Evolutionary conservation across 1,284 basidiomycete species (phyloP), one percentile per base, ranked within the genome.

Genomic region (Microbotryomycetes sp.): DNA sequence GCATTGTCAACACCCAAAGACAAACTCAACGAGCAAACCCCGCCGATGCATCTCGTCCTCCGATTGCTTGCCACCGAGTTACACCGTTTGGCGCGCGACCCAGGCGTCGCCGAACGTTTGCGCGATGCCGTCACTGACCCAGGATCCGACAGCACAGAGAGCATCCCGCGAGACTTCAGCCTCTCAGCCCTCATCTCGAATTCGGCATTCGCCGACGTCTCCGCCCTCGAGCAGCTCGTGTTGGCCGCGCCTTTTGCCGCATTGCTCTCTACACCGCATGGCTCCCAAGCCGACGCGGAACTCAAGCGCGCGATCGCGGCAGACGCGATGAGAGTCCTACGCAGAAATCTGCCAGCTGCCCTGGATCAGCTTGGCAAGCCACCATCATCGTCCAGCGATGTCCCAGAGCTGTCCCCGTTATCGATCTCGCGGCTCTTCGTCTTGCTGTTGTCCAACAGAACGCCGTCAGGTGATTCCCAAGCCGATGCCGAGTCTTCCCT

Each of bases 61-160:
- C 84, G 88, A 47, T 79, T 91, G 26, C 81, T 91, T 29, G 82
- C 87, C n/a, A 88, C 89, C 76, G 90, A 91, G 77, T 86, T 83
- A 3, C 87, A 89, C 72, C 83, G 88, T 58, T 83, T 91, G 54
- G 85, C 87, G 69, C 86, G 87, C 66, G 89, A 91, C 79, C 89
- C 89, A 63, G 85, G 85, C 74, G 81, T 90, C 49, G 86, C 89
- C 61, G 87, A 89, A 77, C 83, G 88, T 65, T 91, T 91, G 75
- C 82, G 87, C 65, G 88, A 91, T 76, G 88, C 86, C 55, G 82
- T 91, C 61, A 86, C 89, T 80, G 86, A 85, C 71, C 16, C 30
- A 15, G 64, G 55, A 3, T 30, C 57, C 31, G 64, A 66, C 51
- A 18, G 35, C 9, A 9, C 9, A 41, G 35, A 41, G 11, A 15